phyloP scores from a whole-genome alignment of 2,329 filamentous ascomycete genomes.

The Penicillium sp. region DNA sequence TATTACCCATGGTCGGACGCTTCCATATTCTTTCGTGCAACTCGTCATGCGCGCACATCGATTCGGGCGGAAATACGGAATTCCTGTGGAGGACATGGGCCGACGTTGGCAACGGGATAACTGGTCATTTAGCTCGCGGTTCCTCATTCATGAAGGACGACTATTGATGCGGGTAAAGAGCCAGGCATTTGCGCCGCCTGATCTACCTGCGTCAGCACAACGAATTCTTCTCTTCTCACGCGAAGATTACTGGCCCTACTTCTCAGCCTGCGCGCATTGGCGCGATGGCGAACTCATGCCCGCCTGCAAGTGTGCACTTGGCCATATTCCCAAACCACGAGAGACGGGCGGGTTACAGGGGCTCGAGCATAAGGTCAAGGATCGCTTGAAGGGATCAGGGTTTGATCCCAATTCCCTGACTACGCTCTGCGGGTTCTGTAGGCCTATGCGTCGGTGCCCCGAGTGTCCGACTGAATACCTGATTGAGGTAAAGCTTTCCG shows the following conservation, averaged over 20 bases:
- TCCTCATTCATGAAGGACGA: conserved; percentile 57
- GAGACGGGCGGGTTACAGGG: conserved; percentile 44
- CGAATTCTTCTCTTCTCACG: conserved; percentile 63
- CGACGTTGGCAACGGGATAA: conserved; percentile 60
- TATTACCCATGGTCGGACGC: conserved; percentile 58
- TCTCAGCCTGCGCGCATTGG: conserved; percentile 67
- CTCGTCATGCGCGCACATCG: conserved; percentile 56
- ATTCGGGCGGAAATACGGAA: conserved; percentile 54
- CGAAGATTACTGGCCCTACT: conserved; percentile 66
- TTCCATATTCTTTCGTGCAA: conserved; percentile 64
- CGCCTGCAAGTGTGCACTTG: conserved; percentile 64
- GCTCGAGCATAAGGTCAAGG: conserved; percentile 48
- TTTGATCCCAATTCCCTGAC: conserved; percentile 50
- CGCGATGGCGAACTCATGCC: conserved; percentile 64
- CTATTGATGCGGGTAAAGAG: conserved; percentile 64
- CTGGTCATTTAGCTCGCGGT: conserved; percentile 62
- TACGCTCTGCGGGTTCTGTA: conserved; percentile 58
- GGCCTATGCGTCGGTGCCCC: conserved; percentile 64
- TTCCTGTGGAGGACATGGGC: conserved; percentile 51
- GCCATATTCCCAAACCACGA: conserved; percentile 57
- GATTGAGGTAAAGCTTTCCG: conserved; percentile 62
- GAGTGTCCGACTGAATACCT: conserved; percentile 67
- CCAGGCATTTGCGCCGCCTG: conserved; percentile 56
- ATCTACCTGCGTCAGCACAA: conserved; percentile 56
- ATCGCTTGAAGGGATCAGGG: conserved; percentile 28